Percentiles rank a stretch among this genome's conserved stretches.
Conservation (phyloP, 2,329 filamentous ascomycete genomes). For the Diplocarpon rosae region DNA sequence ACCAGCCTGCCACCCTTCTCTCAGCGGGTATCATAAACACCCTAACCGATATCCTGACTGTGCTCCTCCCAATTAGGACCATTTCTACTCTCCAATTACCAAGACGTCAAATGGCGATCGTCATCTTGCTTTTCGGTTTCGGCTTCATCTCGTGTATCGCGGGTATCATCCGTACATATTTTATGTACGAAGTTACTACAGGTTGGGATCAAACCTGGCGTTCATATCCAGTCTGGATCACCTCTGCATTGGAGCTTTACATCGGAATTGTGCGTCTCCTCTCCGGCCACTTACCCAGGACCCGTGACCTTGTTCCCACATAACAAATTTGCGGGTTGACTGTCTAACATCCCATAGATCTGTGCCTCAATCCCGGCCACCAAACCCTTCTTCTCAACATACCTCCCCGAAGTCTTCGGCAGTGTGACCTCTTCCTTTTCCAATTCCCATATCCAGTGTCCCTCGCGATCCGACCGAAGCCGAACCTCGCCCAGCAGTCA, state of each 20-base stretch:
- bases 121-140: slow-evolving; percentile 38
- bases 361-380: slow-evolving; percentile 35
- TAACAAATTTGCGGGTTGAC: neutral
- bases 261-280: slow-evolving; percentile 27
- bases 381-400: slow-evolving; percentile 32
- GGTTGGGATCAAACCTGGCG: slow-evolving; percentile 30
- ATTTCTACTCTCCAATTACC: slow-evolving; percentile 37
- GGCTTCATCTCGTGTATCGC: slow-evolving; percentile 36
- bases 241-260: slow-evolving; percentile 31
- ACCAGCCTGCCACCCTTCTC: slow-evolving; percentile 40
- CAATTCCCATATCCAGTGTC: neutral
- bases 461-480: neutral
- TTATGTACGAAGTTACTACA: slow-evolving; percentile 26
- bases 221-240: slow-evolving; percentile 29
- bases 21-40: slow-evolving; percentile 49
- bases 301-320: too few species aligned
- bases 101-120: slow-evolving; percentile 34
- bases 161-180: slow-evolving; percentile 31
- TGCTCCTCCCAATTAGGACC: slow-evolving; percentile 38
- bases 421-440: neutral
- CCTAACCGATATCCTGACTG: slow-evolving; percentile 45
- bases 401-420: slow-evolving; percentile 12
- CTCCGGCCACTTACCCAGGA: too few species aligned
- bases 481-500: neutral
- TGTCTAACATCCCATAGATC: slow-evolving; percentile 24